Base-by-base conservation (phyloP, 139 green algal species). In the Coccomyxa sp. region DNA sequence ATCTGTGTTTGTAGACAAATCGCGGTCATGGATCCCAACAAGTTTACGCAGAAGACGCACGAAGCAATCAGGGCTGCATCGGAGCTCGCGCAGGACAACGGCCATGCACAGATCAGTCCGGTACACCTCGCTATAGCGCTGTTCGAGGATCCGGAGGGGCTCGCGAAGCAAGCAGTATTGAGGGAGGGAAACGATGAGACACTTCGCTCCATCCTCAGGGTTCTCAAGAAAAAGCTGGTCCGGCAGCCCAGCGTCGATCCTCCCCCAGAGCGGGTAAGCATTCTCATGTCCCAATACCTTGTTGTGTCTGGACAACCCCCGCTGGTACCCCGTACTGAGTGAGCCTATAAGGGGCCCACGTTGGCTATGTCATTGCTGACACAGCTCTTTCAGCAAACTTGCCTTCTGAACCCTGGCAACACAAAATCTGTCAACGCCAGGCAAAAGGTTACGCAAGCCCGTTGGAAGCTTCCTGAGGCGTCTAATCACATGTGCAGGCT, bases 81-180 rank as follows among this genome's bases (percentile, higher is more conserved):
- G 36, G 82, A 91, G 34, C 76, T 96, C 8, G 92, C 92, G 0
- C 55, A 83, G 41, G 92, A 95, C 74, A 35, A 86, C 27, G 6
- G 38, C 0, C 88, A 97, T 64, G 79, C 84, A 39, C 74, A 89
- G 73, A 54, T 97, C 0, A 86, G 82, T 24, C 82, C 92, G 0
- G 0, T 92, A 0, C 93, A 97, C 73, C 50, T 97, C 8, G 91
- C 88, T 1, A 69, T 90, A 0, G 87, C 74, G 9, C 55, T 97
- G 10, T 90, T 95, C 39, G 92, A 97, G 68, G 92, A 95, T 68
- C 34, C 77, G 0, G 77, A 90, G 34, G 90, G 91, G 72, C 64
- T 94, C 12, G 79, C 37, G 7, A 73, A 80, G 79, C 72, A 84
- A 69, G 83, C 79, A n/a, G 40, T 75, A 24, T 27, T 81, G 6